Conservation (phyloP, 768 basidiomycete species). For the Lentinula sp. region DNA sequence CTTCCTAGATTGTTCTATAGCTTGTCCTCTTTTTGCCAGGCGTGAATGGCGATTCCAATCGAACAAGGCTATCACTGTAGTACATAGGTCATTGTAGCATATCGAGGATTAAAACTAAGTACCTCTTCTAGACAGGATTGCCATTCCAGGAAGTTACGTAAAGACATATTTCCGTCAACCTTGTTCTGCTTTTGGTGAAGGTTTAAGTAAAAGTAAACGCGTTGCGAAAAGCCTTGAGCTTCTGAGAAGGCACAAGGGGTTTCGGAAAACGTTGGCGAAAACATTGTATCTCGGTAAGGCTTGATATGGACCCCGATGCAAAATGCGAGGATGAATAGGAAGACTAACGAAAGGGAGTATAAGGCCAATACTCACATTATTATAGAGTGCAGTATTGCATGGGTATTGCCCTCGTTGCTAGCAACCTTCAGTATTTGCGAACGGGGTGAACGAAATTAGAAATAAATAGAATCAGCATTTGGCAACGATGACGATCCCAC, state of each 20-base stretch:
- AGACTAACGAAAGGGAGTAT: background rate
- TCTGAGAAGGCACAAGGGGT: background rate
- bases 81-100: background rate
- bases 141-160: background rate
- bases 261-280: background rate
- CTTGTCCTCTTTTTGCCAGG: background rate
- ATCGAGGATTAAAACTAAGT: background rate
- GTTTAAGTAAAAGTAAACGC: no score
- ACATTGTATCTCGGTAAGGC: background rate
- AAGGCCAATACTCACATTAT: background rate
- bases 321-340: background rate
- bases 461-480: no score
- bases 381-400: no score
- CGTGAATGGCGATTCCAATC: background rate
- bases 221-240: background rate
- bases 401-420: no score
- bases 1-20: background rate
- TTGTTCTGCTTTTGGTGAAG: background rate
- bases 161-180: background rate
- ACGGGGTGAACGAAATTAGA: no score
- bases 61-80: no score
- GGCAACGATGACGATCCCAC: no score
- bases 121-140: background rate
- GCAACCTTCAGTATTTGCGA: no score
- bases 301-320: background rate